Base-by-base conservation (phyloP, 257 asterid species). In the Nicotiana otophora region DNA sequence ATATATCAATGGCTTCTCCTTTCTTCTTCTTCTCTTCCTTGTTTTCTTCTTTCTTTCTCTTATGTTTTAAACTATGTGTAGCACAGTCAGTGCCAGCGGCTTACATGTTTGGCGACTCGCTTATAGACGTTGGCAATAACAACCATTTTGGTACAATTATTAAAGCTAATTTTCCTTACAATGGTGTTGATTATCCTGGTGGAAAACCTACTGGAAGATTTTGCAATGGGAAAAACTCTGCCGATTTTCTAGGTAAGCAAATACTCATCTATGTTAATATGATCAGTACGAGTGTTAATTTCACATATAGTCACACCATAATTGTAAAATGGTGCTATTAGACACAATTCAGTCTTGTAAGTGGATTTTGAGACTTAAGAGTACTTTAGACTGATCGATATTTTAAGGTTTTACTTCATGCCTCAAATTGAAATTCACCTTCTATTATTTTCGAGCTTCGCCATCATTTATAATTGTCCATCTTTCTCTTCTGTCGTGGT, bases 91-190 rank as follows among this genome's bases (percentile, higher is more conserved):
- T 92, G 0, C 88, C 93, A 1, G 97, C 94, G 26, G 34, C 82
- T 15, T 95, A 93, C 10, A 91, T 95, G 42, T 87, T 95, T 60
- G 98, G 98, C 0, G 98, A 95, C 79, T 95, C 98, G 12, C 82
- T 93, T 0, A 92, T 88, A 26, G 98, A 95, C 39, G 98, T 92
- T 5, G 98, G 98, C 14, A 95, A 93, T 86, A 95, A 93, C 63
- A 87, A 93, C 60, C 42, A 93, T 82, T 80, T 93, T 51, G 19
- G 84, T 5, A 85, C 98, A 1, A 1, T 90, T 19, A 63, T 91
- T 19, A 91, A 84, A 83, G 98, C 98, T 0, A 81, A 95, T 85
- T 86, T 88, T 57, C 97, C 97, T 0, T 65, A 89, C 83, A 92
- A 95, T 65, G 98, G 98, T 1, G 60, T 90, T 16, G 98, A 95